A percentile compares a stretch with the other conserved stretches of the same genome.
phyloP scores from a whole-genome alignment of 441 rosid genomes.

The Populus hybrid region DNA sequence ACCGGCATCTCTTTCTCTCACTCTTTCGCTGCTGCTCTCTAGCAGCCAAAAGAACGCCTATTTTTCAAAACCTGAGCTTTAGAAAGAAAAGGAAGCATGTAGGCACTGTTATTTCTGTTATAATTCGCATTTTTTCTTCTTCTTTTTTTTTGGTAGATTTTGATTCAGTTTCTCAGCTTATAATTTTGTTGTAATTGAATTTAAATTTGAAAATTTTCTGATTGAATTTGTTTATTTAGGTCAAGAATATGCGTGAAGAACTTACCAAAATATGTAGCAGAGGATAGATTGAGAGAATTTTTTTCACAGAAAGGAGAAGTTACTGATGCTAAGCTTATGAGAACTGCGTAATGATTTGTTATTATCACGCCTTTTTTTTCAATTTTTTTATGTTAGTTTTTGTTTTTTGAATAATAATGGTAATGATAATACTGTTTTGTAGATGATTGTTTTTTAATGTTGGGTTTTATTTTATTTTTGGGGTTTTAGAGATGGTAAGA shows the following conservation, averaged over 20 bases:
- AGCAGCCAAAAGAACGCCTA: background rate
- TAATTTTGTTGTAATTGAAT: too few species aligned
- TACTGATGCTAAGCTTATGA: constrained; percentile 70
- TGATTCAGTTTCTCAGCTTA: too few species aligned
- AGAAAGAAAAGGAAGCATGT: background rate
- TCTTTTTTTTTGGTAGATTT: too few species aligned
- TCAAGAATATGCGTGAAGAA: constrained; percentile 80
- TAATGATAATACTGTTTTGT: too few species aligned
- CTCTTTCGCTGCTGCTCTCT: background rate
- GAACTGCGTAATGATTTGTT: constrained; percentile 41
- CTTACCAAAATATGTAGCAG: constrained; percentile 61
- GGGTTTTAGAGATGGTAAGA: constrained; percentile 69
- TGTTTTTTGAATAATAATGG: background rate
- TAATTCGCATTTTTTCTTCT: background rate
- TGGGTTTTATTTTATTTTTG: background rate
- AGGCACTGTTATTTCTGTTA: background rate
- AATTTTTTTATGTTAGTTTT: background rate
- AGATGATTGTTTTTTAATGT: background rate
- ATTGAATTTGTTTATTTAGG: constrained; percentile 35
- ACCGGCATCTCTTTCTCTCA: background rate
- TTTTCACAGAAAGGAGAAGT: constrained; percentile 70
- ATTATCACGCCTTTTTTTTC: background rate
- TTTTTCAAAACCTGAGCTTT: background rate
- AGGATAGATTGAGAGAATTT: constrained; percentile 58
- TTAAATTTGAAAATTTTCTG: background rate